Base-by-base conservation (phyloP, 495 filamentous ascomycete genomes). In the Hyaloscypha finlandica region DNA sequence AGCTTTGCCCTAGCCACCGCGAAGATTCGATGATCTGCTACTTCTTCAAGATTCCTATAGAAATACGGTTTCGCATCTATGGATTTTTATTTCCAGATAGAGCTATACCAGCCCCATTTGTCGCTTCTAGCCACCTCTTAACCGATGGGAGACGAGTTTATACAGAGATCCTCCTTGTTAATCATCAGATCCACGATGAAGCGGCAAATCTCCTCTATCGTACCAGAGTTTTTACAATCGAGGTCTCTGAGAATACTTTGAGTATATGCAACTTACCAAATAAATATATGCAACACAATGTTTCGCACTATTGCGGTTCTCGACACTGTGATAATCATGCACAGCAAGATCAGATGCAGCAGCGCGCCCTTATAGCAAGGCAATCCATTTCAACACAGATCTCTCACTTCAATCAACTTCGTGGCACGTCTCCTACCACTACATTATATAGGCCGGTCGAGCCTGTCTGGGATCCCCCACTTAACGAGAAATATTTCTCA, bases 331-430 rank as follows among this genome's bases (percentile, higher is more conserved):
- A 92, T 75, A 96, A 94, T 72, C 93, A 96, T 76, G 92, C 94
- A 53, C 83, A 97, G 60, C 92, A 97, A 75, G 95, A 97, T 77
- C 93, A 97, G 80, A 96, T 96, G 94, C 94, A 98, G 74, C 81
- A 92, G 73, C 85, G 94, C 29, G 79, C 97, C 73, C 88, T 97
- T 82, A 95, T 97, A 93, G 94, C 94, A 68, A 88, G 94, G 56
- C 91, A n/a, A n/a, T n/a, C n/a, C n/a, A n/a, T n/a, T n/a, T n/a
- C n/a, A n/a, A n/a, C n/a, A n/a, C n/a, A n/a, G n/a, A n/a, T n/a
- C n/a, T n/a, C n/a, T n/a, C n/a, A n/a, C n/a, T n/a, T n/a, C n/a
- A n/a, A n/a, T n/a, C n/a, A n/a, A n/a, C n/a, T n/a, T n/a, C n/a
- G n/a, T n/a, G n/a, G n/a, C n/a, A n/a, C n/a, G n/a, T n/a, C n/a